Evolutionary conservation across 805 yeast genomes (phyloP), one percentile per base, ranked within the genome.

Genomic region (Barnettozyma sp.): DNA sequence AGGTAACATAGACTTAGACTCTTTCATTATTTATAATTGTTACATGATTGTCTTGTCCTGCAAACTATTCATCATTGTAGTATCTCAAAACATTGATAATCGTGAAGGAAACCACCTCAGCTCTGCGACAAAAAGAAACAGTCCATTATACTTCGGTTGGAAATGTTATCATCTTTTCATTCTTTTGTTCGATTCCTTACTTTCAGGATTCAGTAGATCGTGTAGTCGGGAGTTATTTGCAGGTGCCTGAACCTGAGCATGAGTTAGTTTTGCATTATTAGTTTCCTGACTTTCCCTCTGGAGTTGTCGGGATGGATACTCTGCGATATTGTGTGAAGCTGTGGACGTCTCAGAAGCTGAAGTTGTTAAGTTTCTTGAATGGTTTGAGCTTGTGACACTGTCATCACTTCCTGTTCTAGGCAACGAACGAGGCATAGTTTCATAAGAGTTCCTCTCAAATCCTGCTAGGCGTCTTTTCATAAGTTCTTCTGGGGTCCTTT

Each of bases 181-280:
- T 33, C 33, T 26, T 33, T 37, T 11, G 10, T 10, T 22, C 27
- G 48, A 41, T 3, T 33, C 45, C 22, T 44, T 36, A 33, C 49
- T 49, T 20, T 42, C 54, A 17, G 54, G 57, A 26, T 52, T 52
- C 30, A 52, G 28, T 22, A 52, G 29, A 1, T 55, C 52, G 34
- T 49, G 44, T 12, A 52, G 52, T 13, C 54, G 52, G 10, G 55
- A 40, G 26, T 41, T 44, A 18, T 20, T 20, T 3, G 22, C 14
- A 17, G n/a, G 30, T 8, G 14, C 30, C 16, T 20, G 30, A 4
- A 14, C 30, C 6, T 9, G 21, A 4, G 12, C 12, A 18, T 27
- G 30, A 3, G 7, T 21, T 5, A 18, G 13, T 21, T 27, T 27
- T 18, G n/a, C 14, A 10, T 27, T 21, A 27, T 12, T 18, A 9